Base-by-base conservation (phyloP, 2,329 filamentous ascomycete genomes). In the Xylariaceae sp. region DNA sequence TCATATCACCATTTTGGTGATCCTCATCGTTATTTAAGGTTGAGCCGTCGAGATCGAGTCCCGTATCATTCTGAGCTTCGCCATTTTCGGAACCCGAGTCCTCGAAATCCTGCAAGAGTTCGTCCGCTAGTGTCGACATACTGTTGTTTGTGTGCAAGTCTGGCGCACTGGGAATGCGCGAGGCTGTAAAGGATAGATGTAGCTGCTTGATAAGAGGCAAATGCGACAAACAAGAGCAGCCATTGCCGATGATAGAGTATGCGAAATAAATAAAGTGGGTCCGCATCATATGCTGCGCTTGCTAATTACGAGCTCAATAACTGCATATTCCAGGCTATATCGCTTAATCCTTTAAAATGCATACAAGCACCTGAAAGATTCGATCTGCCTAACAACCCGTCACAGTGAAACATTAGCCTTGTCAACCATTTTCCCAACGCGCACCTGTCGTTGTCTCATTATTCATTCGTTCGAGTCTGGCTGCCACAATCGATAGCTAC, bases 81-180 rank as follows among this genome's bases (percentile, higher is more conserved):
- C 87, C 87, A 30, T 81, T 84, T 64, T 94, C 90, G 46, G 91
- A 91, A 45, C 86, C 91, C 5, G 86, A 90, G 68, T 95, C 91
- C 66, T 92, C 91, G 60, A 96, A 94, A 70, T 96, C 91, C 67
- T 94, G 90, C 64, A 97, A 81, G 9, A 99, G 83, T 71, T 97
- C 93, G 67, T 97, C 92, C 58, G 91, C 93, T 59, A 95, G 82
- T 37, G 91, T 95, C 71, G 93, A 91, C 92, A 97, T 95, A 46
- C 57, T 72, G 67, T 23, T 50, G 58, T 33, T 32, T 11, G 23
- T 36, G 24, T 18, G 23, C 13, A 18, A 20, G 20, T 24, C 10
- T 37, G 24, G 18, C 7, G 23, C 27, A n/a, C 27, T 10, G 29
- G 15, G 20, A 20, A 44, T 50, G 30, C 21, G 15, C 21, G 24